A percentile compares a stretch with the other conserved stretches of the same genome.
Conservation (phyloP, 768 basidiomycete genomes). For the Clavaria fumosa region DNA sequence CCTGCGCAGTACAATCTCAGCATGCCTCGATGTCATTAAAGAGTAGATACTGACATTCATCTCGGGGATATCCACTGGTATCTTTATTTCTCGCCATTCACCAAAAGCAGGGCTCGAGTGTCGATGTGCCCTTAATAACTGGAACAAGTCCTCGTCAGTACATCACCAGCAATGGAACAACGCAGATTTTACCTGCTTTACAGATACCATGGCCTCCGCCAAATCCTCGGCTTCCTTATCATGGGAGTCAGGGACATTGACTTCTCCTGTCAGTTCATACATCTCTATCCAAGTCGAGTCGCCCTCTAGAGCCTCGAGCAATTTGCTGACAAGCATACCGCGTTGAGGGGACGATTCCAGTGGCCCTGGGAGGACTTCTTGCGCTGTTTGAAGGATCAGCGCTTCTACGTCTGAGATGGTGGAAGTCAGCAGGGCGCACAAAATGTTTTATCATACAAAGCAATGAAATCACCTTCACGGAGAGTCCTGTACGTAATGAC, state of each 20-base stretch:
- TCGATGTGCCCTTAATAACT: conserved; percentile 31
- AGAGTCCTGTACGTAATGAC: conserved; percentile 65
- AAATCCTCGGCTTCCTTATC: conserved; percentile 17
- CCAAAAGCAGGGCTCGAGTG: conserved; percentile 25
- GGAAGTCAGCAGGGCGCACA: not conserved
- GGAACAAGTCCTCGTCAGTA: not conserved
- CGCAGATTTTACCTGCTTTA: conserved; percentile 22
- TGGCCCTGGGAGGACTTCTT: conserved; percentile 24
- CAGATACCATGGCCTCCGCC: conserved; percentile 18
- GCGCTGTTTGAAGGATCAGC: conserved; percentile 37
- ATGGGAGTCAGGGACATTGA: conserved; percentile 34
- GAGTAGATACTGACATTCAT: conserved; percentile 45
- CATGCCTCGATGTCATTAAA: no score
- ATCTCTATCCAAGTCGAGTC: conserved; percentile 54
- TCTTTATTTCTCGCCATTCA: conserved; percentile 59
- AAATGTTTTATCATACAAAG: conserved; percentile 1
- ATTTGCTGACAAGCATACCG: conserved; percentile 28
- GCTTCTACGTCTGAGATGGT: conserved; percentile 44
- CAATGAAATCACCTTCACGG: conserved; percentile 47
- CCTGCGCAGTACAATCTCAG: conserved; percentile 25
- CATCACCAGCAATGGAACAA: no score
- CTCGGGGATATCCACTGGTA: conserved; percentile 74
- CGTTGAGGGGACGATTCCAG: conserved; percentile 23
- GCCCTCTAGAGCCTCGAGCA: conserved; percentile 44
- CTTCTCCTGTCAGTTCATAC: conserved; percentile 57